These are phyloP conservation scores for Phyllosticta citriasiana DNA, from an alignment of 2,329 filamentous ascomycete species.

Conservation along the genomic window DNA sequence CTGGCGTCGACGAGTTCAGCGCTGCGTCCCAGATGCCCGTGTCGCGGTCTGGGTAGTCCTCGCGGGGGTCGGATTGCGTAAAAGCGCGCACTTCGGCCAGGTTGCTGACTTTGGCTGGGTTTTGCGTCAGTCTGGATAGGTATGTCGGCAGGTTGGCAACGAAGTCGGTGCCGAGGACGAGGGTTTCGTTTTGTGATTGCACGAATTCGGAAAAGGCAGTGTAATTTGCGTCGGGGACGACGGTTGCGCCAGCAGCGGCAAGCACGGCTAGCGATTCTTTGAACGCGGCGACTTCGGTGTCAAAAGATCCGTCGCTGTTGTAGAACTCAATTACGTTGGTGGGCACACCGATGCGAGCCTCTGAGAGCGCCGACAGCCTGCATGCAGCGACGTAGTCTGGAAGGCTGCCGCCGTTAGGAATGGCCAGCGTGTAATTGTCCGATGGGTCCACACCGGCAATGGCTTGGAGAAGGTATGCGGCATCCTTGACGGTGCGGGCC, in stretches of 20 bases:
- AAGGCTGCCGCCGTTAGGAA: slow-evolving; percentile 37
- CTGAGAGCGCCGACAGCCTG: slow-evolving; percentile 41
- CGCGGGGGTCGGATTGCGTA: slow-evolving; percentile 42
- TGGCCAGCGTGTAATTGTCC: slow-evolving; percentile 50
- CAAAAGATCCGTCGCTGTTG: slow-evolving; percentile 21
- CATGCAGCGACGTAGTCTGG: slow-evolving; percentile 55
- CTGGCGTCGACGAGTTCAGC: slow-evolving; percentile 36
- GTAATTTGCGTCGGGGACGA: slow-evolving; percentile 53
- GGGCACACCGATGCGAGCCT: slow-evolving; percentile 55
- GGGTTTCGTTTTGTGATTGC: slow-evolving; percentile 29
- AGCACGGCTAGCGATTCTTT: slow-evolving; percentile 44
- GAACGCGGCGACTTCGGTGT: slow-evolving; percentile 41
- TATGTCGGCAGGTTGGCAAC: slow-evolving; percentile 46
- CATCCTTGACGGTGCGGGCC: slow-evolving; percentile 49
- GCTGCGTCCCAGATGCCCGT: slow-evolving; percentile 47
- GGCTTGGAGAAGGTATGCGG: slow-evolving; percentile 45
- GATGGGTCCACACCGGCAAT: slow-evolving; percentile 46
- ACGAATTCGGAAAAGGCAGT: slow-evolving; percentile 40
- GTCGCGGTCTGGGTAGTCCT: slow-evolving; percentile 53
- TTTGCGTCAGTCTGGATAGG: slow-evolving; percentile 44
- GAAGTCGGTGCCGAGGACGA: slow-evolving; percentile 51
- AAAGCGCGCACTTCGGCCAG: slow-evolving; percentile 45
- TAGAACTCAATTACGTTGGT: slow-evolving; percentile 43
- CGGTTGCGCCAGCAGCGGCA: slow-evolving; percentile 44
- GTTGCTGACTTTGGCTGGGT: slow-evolving; percentile 45